Evolutionary conservation across 306 rosid species (phyloP), one percentile per base, ranked within the genome.

Genomic region (Glycyrrhiza uralensis): DNA sequence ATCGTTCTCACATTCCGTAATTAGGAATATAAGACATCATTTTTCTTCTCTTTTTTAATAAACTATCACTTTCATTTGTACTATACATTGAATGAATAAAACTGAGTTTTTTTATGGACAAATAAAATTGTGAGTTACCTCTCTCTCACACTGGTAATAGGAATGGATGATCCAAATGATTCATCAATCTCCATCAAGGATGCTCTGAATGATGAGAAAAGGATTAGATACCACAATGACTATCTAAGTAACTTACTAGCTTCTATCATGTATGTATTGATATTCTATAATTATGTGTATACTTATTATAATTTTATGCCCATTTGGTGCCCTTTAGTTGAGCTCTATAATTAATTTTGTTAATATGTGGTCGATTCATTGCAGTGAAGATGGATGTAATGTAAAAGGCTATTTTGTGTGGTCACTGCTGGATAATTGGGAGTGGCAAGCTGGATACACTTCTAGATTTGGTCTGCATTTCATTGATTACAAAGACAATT

Each of bases 371-470:
- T 61, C 15, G 7, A 19, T n/a, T n/a, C n/a, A n/a, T 13, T 68
- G 80, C 72, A 88, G 98, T 22, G 83, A 92, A 66, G 95, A 92
- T 72, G 95, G 91, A 1, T 92, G 98, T 82, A 90, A 92, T 72
- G 98, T 90, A 35, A 85, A 72, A 46, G 96, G 96, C 47, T 92
- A 92, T 71, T 90, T 92, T 72, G 95, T 42, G 6, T 92, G 98
- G 98, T 90, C 98, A 67, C 58, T 90, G 1, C 20, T 90, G 69
- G 96, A 90, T 79, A 90, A 92, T 11, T 92, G 92, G 95, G 98
- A 90, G 42, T 92, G 96, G 95, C 69, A 79, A 36, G 83, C 91
- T 41, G 96, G 98, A 58, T 92, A 63, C 71, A 60, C 84, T 44
- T 90, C 95, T 2, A 83, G 98, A 67, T 90, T 92, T 85, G 98